These are phyloP conservation scores for Linderina pennispora DNA, from an alignment of 192 early-diverging fungal species.

Conservation along the genomic window DNA sequence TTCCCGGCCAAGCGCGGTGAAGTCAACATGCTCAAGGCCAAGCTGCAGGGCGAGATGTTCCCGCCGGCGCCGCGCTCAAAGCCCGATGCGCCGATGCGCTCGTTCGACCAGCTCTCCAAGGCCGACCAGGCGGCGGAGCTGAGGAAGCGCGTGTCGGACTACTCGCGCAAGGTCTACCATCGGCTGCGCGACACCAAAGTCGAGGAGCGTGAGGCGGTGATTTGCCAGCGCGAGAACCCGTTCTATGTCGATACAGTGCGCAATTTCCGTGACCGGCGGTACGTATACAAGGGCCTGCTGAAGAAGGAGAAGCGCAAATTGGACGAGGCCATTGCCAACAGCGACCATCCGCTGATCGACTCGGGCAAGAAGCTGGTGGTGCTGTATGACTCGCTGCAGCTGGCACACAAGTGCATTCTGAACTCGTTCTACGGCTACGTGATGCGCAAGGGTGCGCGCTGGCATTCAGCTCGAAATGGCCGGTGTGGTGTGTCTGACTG, in stretches of 20 bases:
- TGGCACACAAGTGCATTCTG: conserved; percentile 95
- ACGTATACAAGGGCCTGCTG: conserved; percentile 92
- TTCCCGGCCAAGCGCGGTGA: conserved; percentile 88
- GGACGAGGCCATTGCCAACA: conserved; percentile 59
- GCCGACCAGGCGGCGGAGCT: conserved; percentile 66
- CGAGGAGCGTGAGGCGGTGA: conserved; percentile 77
- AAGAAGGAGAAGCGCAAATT: conserved; percentile 88
- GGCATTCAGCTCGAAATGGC: conserved; percentile 99
- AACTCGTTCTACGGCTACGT: conserved; percentile 99
- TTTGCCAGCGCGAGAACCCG: conserved; percentile 97
- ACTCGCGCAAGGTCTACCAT: conserved; percentile 83
- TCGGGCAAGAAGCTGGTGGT: conserved; percentile 90
- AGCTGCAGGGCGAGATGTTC: conserved; percentile 77
- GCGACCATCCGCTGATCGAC: conserved; percentile 63
- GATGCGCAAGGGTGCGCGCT: conserved; percentile 96
- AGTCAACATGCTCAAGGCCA: conserved; percentile 83
- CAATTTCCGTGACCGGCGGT: conserved; percentile 94
- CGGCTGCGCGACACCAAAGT: conserved; percentile 76
- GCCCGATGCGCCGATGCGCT: conserved; percentile 45
- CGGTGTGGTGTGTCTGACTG: conserved; percentile 95
- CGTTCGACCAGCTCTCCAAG: conserved; percentile 62
- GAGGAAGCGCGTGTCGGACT: conserved; percentile 77
- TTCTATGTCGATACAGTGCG: conserved; percentile 98
- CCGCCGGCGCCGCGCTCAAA: conserved; percentile 48
- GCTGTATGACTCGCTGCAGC: conserved; percentile 93